phyloP scores from a whole-genome alignment of 129 eudicot species.

The Apium graveolens region DNA sequence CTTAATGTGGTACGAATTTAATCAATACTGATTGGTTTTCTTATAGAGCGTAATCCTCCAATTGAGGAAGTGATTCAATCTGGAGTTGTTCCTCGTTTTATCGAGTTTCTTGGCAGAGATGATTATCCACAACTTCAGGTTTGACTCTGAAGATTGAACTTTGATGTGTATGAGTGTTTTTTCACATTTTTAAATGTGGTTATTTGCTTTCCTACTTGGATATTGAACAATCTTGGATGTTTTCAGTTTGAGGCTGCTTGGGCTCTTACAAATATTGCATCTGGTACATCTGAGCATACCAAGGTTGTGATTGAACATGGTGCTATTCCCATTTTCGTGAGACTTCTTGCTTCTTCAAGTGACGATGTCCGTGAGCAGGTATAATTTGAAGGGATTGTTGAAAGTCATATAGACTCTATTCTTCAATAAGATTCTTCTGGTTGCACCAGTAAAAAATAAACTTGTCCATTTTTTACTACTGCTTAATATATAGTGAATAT shows the following conservation, averaged over 20 bases:
- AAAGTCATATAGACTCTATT: background rate
- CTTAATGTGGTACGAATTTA: background rate
- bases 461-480: background rate
- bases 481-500: background rate
- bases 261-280: slow-evolving; percentile 53
- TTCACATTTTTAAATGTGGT: background rate
- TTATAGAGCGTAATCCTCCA: slow-evolving; percentile 39
- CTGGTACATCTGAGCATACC: slow-evolving; percentile 48
- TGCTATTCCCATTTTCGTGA: slow-evolving; percentile 45
- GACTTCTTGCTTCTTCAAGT: slow-evolving; percentile 40
- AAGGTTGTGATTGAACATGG: slow-evolving; percentile 47
- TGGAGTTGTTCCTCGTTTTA: slow-evolving; percentile 48
- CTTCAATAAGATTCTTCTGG: background rate
- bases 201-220: background rate
- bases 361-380: slow-evolving; percentile 58
- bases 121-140: slow-evolving; percentile 46
- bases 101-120: slow-evolving; percentile 38
- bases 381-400: background rate
- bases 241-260: slow-evolving; percentile 48
- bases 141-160: background rate
- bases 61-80: slow-evolving; percentile 49
- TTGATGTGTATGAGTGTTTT: background rate
- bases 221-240: background rate
- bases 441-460: background rate
- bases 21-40: too few relatives aligned